These are phyloP conservation scores for Coemansia sp. DNA, from an alignment of 192 early-diverging fungal genomes.

Conservation along the genomic window DNA sequence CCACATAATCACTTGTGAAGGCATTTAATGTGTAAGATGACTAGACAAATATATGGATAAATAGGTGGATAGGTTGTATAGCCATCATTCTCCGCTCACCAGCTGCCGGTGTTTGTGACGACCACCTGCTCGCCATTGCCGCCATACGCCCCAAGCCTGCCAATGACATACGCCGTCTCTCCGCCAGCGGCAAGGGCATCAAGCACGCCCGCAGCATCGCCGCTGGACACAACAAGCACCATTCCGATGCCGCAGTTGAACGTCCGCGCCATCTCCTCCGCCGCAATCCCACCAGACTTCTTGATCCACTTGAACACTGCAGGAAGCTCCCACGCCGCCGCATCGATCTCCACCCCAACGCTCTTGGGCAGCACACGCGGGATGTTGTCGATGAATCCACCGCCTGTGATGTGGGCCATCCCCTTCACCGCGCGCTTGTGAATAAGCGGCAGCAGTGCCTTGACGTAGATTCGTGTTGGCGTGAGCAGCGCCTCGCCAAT, in stretches of 20 bases:
- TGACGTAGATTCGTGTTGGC: slow-evolving; percentile 97
- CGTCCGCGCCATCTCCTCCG: slow-evolving; percentile 90
- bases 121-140: slow-evolving; percentile 20
- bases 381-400: slow-evolving; percentile 98
- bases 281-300: slow-evolving; percentile 62
- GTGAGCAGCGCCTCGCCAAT: slow-evolving; percentile 86
- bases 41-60: no score
- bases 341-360: slow-evolving; percentile 83
- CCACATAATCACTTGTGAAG: no score
- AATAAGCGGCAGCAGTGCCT: slow-evolving; percentile 83
- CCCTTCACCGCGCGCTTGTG: slow-evolving; percentile 78
- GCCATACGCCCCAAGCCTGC: slow-evolving; percentile 47
- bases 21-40: no score
- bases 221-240: slow-evolving; percentile 81
- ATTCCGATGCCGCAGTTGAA: slow-evolving; percentile 99
- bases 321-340: slow-evolving; percentile 76
- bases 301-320: slow-evolving; percentile 97
- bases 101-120: slow-evolving; percentile 31
- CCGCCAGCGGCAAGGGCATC: slow-evolving; percentile 60
- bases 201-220: slow-evolving; percentile 63
- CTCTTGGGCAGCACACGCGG: slow-evolving; percentile 89
- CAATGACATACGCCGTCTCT: slow-evolving; percentile 74
- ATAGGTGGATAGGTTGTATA: no score
- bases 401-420: slow-evolving; percentile 98
- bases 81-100: slow-evolving; percentile 12